A percentile compares a stretch with the other conserved stretches of the same genome.
Evolutionary conservation across 129 eudicot genomes (phyloP).

Genomic region (Lactuca saligna): DNA sequence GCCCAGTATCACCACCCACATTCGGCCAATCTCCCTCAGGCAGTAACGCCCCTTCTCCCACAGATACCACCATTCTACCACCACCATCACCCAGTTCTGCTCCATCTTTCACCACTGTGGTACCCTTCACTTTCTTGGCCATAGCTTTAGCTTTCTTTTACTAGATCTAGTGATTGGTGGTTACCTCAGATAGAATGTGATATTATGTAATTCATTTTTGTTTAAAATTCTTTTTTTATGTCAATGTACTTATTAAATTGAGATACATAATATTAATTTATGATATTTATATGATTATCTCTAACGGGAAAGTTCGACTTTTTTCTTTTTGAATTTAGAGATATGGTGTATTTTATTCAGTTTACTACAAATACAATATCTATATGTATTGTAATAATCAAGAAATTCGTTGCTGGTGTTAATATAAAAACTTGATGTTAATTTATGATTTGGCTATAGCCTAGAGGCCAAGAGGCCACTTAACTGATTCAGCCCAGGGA

Average conservation of each 20-base stretch:
- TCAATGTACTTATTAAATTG: background rate
- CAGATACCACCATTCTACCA: background rate
- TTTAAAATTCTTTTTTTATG: background rate
- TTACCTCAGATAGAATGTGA: background rate
- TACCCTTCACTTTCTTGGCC: conserved; percentile 39
- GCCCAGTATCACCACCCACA: conserved; percentile 18
- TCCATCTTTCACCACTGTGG: conserved; percentile 25
- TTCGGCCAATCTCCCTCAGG: conserved; percentile 5
- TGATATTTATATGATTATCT: background rate
- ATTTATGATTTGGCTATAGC: no score
- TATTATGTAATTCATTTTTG: background rate
- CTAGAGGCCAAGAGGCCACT: no score
- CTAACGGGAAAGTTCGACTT: no score
- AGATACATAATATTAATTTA: background rate
- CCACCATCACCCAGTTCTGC: conserved; percentile 18
- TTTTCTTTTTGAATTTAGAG: no score
- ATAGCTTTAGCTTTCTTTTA: conserved; percentile 37
- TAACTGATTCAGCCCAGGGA: no score
- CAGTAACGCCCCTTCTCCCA: background rate
- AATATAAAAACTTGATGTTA: no score
- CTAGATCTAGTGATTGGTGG: conserved; percentile 15
- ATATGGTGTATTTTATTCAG: no score
- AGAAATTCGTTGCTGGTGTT: no score
- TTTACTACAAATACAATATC: no score
- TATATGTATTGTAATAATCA: no score